A percentile compares a stretch with the other conserved stretches of the same genome.
Evolutionary conservation across 2,329 filamentous ascomycete genomes (phyloP).

Genomic region (Cytospora paraplurivora): DNA sequence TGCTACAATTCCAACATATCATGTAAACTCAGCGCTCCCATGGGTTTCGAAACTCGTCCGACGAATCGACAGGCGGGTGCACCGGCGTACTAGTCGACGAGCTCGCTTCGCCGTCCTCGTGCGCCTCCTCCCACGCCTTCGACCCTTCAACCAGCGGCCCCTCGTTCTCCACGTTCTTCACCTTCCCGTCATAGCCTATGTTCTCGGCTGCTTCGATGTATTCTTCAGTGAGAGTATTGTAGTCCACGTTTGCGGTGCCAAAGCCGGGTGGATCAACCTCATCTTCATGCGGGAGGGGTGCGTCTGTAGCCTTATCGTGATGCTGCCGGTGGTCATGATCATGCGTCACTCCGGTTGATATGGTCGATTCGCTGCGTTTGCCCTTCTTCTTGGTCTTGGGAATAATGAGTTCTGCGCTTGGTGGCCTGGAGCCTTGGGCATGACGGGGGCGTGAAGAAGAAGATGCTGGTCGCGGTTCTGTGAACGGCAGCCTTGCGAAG

Average conservation of each 20-base stretch:
- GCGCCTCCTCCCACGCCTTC: constrained; percentile 24
- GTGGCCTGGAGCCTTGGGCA: constrained; percentile 21
- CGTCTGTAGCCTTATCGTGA: constrained; percentile 14
- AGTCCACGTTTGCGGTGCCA: constrained; percentile 29
- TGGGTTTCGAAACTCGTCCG: constrained; percentile 51
- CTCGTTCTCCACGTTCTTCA: constrained; percentile 28
- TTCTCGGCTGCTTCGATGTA: constrained; percentile 33
- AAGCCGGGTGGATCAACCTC: constrained; percentile 35
- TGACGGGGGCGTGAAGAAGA: constrained; percentile 22
- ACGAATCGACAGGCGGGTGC: constrained; percentile 36
- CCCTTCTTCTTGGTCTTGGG: constrained; percentile 38
- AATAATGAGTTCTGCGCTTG: constrained; percentile 35
- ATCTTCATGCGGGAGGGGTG: constrained; percentile 33
- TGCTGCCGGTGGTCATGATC: constrained; percentile 24
- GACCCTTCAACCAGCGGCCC: constrained; percentile 28
- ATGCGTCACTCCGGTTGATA: constrained; percentile 22
- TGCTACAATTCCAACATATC: not conserved
- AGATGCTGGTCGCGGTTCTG: constrained; percentile 35
- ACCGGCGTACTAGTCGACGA: constrained; percentile 25
- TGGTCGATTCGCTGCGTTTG: constrained; percentile 35
- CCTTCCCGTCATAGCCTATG: constrained; percentile 27
- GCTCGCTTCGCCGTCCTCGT: constrained; percentile 16
- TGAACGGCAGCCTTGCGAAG: constrained; percentile 46
- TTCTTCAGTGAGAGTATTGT: constrained; percentile 28
- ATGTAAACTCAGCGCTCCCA: constrained; percentile 37